Evolutionary conservation across 2,329 filamentous ascomycete genomes (phyloP).

Genomic region (Fusarium abutilonis): DNA sequence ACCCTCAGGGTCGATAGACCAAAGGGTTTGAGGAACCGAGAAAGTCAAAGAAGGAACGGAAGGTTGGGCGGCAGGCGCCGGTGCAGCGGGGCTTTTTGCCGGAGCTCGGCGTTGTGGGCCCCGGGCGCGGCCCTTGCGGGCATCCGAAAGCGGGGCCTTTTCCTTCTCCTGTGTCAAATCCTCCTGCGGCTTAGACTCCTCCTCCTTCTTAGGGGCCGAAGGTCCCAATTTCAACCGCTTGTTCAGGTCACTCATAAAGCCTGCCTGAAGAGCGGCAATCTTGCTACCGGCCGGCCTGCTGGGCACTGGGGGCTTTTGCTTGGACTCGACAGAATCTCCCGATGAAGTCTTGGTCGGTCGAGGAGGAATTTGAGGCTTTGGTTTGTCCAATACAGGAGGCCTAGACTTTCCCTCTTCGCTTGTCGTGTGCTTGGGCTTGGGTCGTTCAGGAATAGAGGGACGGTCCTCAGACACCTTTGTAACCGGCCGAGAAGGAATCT

Average conservation of each 20-base stretch:
- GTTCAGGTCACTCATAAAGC: constrained; percentile 93
- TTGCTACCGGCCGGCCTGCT: constrained; percentile 79
- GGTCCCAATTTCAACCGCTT: constrained; percentile 88
- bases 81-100: constrained; percentile 58
- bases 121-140: constrained; percentile 87
- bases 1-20: constrained; percentile 62
- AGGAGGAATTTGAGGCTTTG: constrained; percentile 69
- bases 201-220: constrained; percentile 79
- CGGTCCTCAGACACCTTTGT: constrained; percentile 57
- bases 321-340: constrained; percentile 58
- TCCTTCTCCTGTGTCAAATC: constrained; percentile 68
- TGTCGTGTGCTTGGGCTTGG: constrained; percentile 60
- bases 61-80: constrained; percentile 48
- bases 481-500: constrained; percentile 46
- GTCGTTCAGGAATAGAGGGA: constrained; percentile 61
- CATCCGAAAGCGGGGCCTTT: constrained; percentile 84
- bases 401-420: constrained; percentile 54
- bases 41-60: constrained; percentile 57
- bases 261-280: constrained; percentile 89
- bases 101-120: constrained; percentile 83
- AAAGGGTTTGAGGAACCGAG: constrained; percentile 59
- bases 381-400: constrained; percentile 61
- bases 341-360: constrained; percentile 66
- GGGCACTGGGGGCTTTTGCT: constrained; percentile 86
- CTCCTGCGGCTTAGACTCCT: constrained; percentile 68